A percentile compares a stretch with the other conserved stretches of the same genome.
Conservation (phyloP, 2,329 filamentous ascomycete species). For the Dactylellina cionopaga region DNA sequence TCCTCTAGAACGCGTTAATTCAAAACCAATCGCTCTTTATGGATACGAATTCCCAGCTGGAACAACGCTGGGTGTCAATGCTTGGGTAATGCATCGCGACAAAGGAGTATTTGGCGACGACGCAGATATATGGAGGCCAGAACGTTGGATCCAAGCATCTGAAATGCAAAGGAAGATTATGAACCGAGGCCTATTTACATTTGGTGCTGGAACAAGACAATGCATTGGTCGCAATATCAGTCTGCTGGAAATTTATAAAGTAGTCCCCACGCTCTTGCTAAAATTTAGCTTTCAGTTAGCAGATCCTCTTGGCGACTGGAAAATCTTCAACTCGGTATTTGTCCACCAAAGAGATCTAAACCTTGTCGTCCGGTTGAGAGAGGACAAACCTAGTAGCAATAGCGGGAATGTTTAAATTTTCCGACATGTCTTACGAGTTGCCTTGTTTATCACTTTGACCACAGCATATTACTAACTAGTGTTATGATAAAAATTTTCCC, state of each 20-base stretch:
- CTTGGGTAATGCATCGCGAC: constrained; percentile 63
- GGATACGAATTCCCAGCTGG: constrained; percentile 62
- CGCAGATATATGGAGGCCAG: constrained; percentile 62
- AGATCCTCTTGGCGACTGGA: constrained; percentile 32
- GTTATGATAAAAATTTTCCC: no score
- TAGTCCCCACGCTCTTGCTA: constrained; percentile 47
- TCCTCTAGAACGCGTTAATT: constrained; percentile 76
- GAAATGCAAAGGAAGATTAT: constrained; percentile 46
- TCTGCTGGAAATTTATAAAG: constrained; percentile 55
- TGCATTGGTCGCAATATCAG: constrained; percentile 56
- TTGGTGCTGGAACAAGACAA: constrained; percentile 46
- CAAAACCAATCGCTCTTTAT: constrained; percentile 57
- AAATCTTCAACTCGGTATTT: constrained; percentile 42
- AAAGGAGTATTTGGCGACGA: constrained; percentile 62
- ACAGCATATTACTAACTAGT: no score
- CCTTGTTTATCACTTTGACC: no score
- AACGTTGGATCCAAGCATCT: constrained; percentile 37
- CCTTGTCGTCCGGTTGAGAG: constrained; percentile 4
- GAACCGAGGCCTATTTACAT: constrained; percentile 39
- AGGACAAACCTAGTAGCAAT: no score
- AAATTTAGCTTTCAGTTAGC: constrained; percentile 34
- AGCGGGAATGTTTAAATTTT: no score
- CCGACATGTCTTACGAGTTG: no score
- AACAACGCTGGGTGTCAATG: constrained; percentile 62
- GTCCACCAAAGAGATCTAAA: constrained; percentile 38